phyloP scores from a whole-genome alignment of 2,329 filamentous ascomycete genomes.

The Penicillium sp. region DNA sequence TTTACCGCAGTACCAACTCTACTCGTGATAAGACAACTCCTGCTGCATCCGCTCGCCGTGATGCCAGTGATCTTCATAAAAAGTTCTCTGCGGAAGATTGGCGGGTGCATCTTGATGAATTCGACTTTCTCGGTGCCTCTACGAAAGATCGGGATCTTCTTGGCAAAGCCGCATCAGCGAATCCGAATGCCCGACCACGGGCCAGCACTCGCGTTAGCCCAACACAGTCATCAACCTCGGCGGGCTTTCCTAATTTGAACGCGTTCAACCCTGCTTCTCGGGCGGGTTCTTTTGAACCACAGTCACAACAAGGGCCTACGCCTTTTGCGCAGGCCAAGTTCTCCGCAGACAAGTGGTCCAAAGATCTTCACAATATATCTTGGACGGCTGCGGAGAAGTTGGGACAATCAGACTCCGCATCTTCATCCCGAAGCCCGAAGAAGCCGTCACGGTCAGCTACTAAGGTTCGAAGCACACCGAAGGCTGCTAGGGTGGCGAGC shows the following conservation, averaged over 20 bases:
- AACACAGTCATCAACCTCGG: conserved; percentile 27
- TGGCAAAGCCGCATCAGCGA: conserved; percentile 26
- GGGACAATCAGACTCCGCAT: conserved; percentile 35
- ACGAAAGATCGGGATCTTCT: conserved; percentile 32
- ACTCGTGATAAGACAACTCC: conserved; percentile 16
- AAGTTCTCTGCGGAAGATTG: conserved; percentile 52
- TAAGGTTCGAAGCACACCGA: conserved; percentile 39
- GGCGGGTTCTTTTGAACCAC: conserved; percentile 13
- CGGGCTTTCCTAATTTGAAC: conserved; percentile 30
- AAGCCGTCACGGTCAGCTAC: conserved; percentile 39
- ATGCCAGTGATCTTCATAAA: conserved; percentile 43
- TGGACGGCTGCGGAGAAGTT: conserved; percentile 40
- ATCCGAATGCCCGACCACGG: conserved; percentile 30
- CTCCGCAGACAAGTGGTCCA: conserved; percentile 47
- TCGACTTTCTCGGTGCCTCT: conserved; percentile 46
- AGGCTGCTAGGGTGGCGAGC: conserved; percentile 45
- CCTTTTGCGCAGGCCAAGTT: conserved; percentile 46
- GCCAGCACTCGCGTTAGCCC: conserved; percentile 31
- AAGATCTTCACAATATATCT: conserved; percentile 43
- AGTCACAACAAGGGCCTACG: conserved; percentile 35
- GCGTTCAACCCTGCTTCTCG: conserved; percentile 24
- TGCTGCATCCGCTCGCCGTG: conserved; percentile 41
- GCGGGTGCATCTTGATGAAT: conserved; percentile 44
- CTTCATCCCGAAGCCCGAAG: conserved; percentile 42
- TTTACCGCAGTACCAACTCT: conserved; percentile 15